A percentile compares a stretch with the other conserved stretches of the same genome.
phyloP scores from a whole-genome alignment of 352 stramenopile species.

The Thraustochytrium sp. region DNA sequence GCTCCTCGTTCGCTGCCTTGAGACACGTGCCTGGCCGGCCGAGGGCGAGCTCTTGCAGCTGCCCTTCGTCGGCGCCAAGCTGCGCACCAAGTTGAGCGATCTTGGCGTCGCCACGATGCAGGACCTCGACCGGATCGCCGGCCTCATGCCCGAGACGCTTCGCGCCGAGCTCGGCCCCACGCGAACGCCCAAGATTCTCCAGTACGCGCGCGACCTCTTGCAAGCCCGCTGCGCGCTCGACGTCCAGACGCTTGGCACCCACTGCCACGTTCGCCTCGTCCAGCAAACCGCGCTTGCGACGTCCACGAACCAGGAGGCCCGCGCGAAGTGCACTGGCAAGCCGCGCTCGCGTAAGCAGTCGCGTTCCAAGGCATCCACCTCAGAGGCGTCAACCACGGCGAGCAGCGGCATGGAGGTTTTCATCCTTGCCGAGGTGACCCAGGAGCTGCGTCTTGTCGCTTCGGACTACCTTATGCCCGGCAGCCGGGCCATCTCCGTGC shows the following conservation, averaged over 20 bases:
- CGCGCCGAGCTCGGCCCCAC: background rate
- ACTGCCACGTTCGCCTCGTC: background rate
- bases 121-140: background rate
- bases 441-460: no score
- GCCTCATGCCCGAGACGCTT: background rate
- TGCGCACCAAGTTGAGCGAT: background rate
- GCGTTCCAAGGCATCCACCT: no score
- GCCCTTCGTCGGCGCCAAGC: background rate
- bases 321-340: no score
- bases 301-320: no score
- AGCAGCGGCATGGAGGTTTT: no score
- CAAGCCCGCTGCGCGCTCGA: background rate
- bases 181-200: background rate
- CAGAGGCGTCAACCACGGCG: no score
- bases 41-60: constrained; percentile 23
- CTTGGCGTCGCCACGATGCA: background rate
- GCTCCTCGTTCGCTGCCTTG: background rate
- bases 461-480: no score
- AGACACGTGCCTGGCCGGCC: background rate
- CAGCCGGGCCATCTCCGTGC: no score
- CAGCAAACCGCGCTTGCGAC: background rate
- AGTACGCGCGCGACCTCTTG: background rate
- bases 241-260: background rate
- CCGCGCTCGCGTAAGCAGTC: no score
- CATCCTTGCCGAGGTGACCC: no score